Evolutionary conservation across 495 filamentous ascomycete species (phyloP).

Genomic region (Aeminium ludgeri): DNA sequence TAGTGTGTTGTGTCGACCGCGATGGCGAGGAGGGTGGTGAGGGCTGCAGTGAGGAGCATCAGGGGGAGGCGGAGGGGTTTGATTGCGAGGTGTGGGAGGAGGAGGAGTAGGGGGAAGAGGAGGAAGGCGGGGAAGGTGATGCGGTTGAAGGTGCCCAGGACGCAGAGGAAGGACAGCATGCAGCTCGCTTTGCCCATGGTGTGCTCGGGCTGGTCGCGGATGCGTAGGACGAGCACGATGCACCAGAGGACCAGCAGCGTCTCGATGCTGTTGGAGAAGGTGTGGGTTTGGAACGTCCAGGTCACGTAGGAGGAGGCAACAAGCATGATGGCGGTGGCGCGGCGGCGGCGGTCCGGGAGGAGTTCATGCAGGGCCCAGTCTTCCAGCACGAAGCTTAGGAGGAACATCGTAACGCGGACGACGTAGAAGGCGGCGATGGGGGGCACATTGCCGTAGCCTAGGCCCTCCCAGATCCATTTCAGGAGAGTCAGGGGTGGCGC

Average conservation of each 20-base stretch:
- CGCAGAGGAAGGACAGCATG: slow-evolving; percentile 59
- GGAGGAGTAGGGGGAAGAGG: slow-evolving; percentile 57
- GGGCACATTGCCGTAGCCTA: slow-evolving; percentile 30
- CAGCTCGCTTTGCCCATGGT: slow-evolving; percentile 58
- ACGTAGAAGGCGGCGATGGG: slow-evolving; percentile 76
- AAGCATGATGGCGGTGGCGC: slow-evolving; percentile 54
- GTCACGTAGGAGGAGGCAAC: slow-evolving; percentile 94
- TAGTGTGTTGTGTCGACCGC: slow-evolving; percentile 75
- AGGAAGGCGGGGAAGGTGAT: slow-evolving; percentile 94
- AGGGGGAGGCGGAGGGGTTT: slow-evolving; percentile 23
- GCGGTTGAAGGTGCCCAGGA: slow-evolving; percentile 82
- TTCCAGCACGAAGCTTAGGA: slow-evolving; percentile 84
- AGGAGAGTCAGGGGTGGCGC: slow-evolving; percentile 81
- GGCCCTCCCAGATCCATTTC: slow-evolving; percentile 65
- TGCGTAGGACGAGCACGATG: slow-evolving; percentile 73
- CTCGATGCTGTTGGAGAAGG: slow-evolving; percentile 94
- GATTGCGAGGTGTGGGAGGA: slow-evolving; percentile 57
- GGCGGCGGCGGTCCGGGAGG: slow-evolving; percentile 53
- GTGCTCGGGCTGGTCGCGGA: slow-evolving; percentile 40
- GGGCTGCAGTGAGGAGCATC: slow-evolving; percentile 39
- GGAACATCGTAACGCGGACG: slow-evolving; percentile 74
- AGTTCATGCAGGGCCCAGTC: slow-evolving; percentile 95
- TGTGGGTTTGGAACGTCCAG: slow-evolving; percentile 97
- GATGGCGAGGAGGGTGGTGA: slow-evolving; percentile 55
- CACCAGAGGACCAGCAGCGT: slow-evolving; percentile 84